These are phyloP conservation scores for Candida awuae DNA, from an alignment of 805 yeast species.

Conservation along the genomic window DNA sequence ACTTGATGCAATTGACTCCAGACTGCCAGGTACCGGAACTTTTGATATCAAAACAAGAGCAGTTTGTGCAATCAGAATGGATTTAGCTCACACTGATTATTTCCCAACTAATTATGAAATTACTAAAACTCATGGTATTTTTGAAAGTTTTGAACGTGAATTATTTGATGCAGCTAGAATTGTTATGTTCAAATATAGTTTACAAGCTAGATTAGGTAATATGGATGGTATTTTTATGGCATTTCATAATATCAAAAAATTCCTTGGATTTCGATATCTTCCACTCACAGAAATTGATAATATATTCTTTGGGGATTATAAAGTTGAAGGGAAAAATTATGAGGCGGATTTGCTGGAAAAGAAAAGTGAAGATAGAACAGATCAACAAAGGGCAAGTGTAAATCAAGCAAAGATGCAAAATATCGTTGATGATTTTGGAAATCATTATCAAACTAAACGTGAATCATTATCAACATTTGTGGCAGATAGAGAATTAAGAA, in stretches of 20 bases:
- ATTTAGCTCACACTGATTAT: slow-evolving; percentile 45
- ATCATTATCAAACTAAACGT: slow-evolving; percentile 26
- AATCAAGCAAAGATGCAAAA: slow-evolving; percentile 11
- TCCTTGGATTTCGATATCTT: slow-evolving; percentile 87
- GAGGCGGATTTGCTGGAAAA: slow-evolving; percentile 5
- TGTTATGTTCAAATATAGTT: slow-evolving; percentile 71
- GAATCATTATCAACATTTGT: slow-evolving; percentile 37
- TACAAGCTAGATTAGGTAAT: slow-evolving; percentile 90
- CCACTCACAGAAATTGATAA: slow-evolving; percentile 68
- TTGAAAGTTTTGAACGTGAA: slow-evolving; percentile 81
- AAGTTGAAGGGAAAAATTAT: slow-evolving; percentile 1
- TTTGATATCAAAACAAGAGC: slow-evolving; percentile 93
- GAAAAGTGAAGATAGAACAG: neutral
- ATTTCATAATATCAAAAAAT: slow-evolving; percentile 69
- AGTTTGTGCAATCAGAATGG: slow-evolving; percentile 76
- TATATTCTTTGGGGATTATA: slow-evolving; percentile 39
- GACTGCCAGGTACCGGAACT: slow-evolving; percentile 83
- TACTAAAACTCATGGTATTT: slow-evolving; percentile 49
- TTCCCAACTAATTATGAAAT: slow-evolving; percentile 64
- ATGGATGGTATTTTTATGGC: slow-evolving; percentile 97
- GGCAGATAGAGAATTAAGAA: slow-evolving; percentile 62
- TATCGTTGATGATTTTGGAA: slow-evolving; percentile 22
- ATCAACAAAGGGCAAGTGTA: neutral
- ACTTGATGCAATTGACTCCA: slow-evolving; percentile 68
- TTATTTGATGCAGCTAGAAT: slow-evolving; percentile 65